These are phyloP conservation scores for Fraxinus sp. DNA, from an alignment of 305 asterid genomes.

Conservation along the genomic window DNA sequence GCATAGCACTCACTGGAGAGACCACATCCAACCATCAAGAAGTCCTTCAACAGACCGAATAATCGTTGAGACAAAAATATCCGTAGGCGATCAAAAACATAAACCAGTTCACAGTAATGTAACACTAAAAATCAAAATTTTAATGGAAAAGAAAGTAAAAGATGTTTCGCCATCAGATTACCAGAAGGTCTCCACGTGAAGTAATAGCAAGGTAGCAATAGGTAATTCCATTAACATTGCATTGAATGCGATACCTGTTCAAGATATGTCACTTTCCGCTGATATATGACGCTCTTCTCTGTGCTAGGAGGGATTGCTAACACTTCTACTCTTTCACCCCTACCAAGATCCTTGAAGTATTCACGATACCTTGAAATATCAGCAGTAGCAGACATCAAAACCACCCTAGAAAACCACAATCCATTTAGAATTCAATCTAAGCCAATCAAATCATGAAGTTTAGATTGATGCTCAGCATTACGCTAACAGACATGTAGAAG, in stretches of 20 bases:
- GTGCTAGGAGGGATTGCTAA: conserved; percentile 74
- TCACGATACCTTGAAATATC: conserved; percentile 81
- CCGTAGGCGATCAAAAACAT: neutral
- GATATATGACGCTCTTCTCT: conserved; percentile 53
- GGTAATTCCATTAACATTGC: conserved; percentile 22
- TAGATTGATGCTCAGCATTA: conserved; percentile 13
- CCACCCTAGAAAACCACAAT: conserved; percentile 68
- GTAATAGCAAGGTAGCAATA: conserved; percentile 13
- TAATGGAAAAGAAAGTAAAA: conserved; percentile 9
- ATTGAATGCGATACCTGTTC: conserved; percentile 63
- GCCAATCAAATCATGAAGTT: conserved; percentile 22
- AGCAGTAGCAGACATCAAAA: conserved; percentile 97
- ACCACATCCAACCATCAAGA: conserved; percentile 16
- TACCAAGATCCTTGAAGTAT: conserved; percentile 86
- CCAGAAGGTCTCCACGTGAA: neutral
- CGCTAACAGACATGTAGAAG: conserved; percentile 10
- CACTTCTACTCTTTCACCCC: conserved; percentile 88
- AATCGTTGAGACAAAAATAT: conserved; percentile 6
- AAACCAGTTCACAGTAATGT: conserved; percentile 9
- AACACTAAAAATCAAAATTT: neutral
- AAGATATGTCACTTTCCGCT: conserved; percentile 69
- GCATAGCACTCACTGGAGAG: neutral
- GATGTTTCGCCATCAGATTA: conserved; percentile 5
- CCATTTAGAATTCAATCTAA: conserved; percentile 25
- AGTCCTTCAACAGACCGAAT: conserved; percentile 3